phyloP scores from a whole-genome alignment of 2,329 filamentous ascomycete genomes.

The Trichoderma oligosporum region DNA sequence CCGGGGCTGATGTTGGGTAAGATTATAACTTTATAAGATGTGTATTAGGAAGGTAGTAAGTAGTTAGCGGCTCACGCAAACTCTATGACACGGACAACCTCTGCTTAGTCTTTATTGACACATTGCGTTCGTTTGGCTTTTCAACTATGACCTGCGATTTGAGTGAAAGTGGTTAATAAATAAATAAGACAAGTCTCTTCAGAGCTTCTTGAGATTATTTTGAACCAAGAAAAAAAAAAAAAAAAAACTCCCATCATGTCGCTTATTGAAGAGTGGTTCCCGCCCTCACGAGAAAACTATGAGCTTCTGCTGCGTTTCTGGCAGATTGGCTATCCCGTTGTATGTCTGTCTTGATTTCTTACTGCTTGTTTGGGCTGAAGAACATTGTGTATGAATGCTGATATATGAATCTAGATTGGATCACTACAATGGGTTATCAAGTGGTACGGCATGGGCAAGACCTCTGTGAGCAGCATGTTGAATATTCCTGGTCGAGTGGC shows the following conservation, averaged over 20 bases:
- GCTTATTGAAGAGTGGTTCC: slow-evolving; percentile 52
- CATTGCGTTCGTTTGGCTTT: too few species aligned
- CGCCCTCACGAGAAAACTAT: slow-evolving; percentile 57
- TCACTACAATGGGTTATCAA: slow-evolving; percentile 70
- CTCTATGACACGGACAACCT: too few species aligned
- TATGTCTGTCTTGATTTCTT: slow-evolving; percentile 31
- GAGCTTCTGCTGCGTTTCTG: slow-evolving; percentile 50
- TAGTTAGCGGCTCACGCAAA: neutral
- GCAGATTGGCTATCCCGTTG: slow-evolving; percentile 50
- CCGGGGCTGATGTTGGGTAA: neutral
- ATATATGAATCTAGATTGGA: slow-evolving; percentile 52
- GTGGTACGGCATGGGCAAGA: slow-evolving; percentile 92
- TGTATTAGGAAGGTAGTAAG: slow-evolving; percentile 5
- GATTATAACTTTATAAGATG: neutral
- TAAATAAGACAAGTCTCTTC: too few species aligned
- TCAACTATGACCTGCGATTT: too few species aligned
- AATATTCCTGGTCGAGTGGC: slow-evolving; percentile 87
- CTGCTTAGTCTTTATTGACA: too few species aligned
- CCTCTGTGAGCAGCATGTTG: slow-evolving; percentile 66
- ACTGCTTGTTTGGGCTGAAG: neutral
- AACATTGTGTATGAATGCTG: neutral
- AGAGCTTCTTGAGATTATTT: too few species aligned
- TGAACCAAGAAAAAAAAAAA: too few species aligned
- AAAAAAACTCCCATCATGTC: slow-evolving; percentile 44
- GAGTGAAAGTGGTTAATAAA: too few species aligned